Base-by-base conservation (phyloP, 345 rosid genomes). In the Eutrema yunnanense region DNA sequence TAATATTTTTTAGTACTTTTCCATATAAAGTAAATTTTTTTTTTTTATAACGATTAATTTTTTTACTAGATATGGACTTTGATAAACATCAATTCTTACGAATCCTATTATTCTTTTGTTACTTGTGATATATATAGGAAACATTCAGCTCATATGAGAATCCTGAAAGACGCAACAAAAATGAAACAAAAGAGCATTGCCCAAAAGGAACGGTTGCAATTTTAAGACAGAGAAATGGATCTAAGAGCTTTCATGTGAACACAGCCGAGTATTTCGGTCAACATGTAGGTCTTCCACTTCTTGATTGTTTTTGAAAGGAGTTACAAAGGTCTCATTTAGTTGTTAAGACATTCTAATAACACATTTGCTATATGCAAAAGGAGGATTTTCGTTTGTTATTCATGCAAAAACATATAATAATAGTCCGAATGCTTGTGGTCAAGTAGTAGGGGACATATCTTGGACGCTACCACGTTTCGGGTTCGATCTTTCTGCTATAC, bases 161-260 rank as follows among this genome's bases (percentile, higher is more conserved):
- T 22, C 2, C 16, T 49, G 41, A 53, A 44, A 61, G 27, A 22
- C 43, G 38, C 47, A 55, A 75, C 60, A 13, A 4, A 32, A 9
- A 74, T 40, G 27, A 33, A 49, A 16, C 52, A 42, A 10, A 66
- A 58, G 60, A 67, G 7, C 46, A 33, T 32, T 74, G 78, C 12
- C 60, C 73, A 13, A n/a, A 58, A 44, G 72, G 78, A 58, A 74
- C 44, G 1, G 67, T 74, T 58, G 1, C 67, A 57, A 58, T 74
- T 13, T 30, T n/a, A 32, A 52, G 27, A 74, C 67, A 74, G 0
- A 11, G 8, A 62, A 65, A 65, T 42, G 52, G 32, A 49, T 58
- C 54, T 12, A 38, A 49, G 26, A 56, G 33, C 49, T 6, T 65
- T 73, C 65, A 56, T 32, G 5, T 56, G 59, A 65, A 73, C 33